These are phyloP conservation scores for Sclerotiophoma versabilis DNA, from an alignment of 2,329 filamentous ascomycete genomes.

Conservation along the genomic window DNA sequence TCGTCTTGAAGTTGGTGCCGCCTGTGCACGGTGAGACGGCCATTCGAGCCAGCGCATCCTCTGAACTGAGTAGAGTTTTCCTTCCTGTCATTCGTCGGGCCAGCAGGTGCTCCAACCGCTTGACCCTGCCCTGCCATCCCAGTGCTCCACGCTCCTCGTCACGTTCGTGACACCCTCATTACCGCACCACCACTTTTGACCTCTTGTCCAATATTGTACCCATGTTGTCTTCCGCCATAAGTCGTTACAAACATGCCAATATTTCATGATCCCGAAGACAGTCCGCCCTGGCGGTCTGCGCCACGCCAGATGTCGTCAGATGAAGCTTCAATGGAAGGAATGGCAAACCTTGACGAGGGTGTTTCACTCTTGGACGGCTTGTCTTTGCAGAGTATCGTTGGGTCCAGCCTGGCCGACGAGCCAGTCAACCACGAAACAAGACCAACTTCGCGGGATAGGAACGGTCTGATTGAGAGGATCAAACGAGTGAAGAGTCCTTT, in stretches of 20 bases:
- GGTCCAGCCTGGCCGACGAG: slow-evolving; percentile 13
- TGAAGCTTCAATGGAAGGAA: slow-evolving; percentile 27
- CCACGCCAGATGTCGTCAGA: slow-evolving; percentile 24
- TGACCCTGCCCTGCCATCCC: slow-evolving; percentile 33
- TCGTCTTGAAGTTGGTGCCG: slow-evolving; percentile 28
- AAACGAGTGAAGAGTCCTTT: slow-evolving; percentile 80
- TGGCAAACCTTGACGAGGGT: slow-evolving; percentile 15
- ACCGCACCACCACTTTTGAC: slow-evolving; percentile 1
- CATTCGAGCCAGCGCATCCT: slow-evolving; percentile 46
- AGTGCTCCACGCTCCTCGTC: slow-evolving; percentile 28
- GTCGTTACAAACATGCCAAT: slow-evolving; percentile 45
- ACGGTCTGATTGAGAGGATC: slow-evolving; percentile 81
- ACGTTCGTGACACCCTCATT: slow-evolving; percentile 10
- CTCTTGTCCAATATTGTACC: slow-evolving; percentile 17
- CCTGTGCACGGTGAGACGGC: slow-evolving; percentile 28
- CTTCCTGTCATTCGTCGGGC: slow-evolving; percentile 40
- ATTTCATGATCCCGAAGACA: slow-evolving; percentile 48
- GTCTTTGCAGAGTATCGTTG: slow-evolving; percentile 11
- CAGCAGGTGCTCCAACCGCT: slow-evolving; percentile 43
- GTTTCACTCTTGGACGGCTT: slow-evolving; percentile 15
- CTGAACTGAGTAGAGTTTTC: slow-evolving; percentile 33
- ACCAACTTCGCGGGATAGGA: slow-evolving; percentile 63
- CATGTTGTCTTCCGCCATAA: slow-evolving; percentile 34
- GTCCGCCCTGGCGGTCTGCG: slow-evolving; percentile 29
- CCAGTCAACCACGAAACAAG: slow-evolving; percentile 32